Conservation (phyloP, 2,329 filamentous ascomycete genomes). For the Cryphonectria carpinicola region DNA sequence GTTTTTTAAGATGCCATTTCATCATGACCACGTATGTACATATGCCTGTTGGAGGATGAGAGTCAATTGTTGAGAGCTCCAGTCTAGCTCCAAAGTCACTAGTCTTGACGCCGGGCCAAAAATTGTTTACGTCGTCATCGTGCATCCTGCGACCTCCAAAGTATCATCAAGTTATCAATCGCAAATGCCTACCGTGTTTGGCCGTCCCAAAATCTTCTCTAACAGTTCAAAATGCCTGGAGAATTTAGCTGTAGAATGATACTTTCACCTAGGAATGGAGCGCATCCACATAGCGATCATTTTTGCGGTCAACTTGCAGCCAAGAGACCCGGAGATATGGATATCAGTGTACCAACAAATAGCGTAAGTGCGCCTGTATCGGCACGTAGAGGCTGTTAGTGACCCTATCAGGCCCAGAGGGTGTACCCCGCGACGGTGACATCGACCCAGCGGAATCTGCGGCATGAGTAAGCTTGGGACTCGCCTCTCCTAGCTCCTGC, state of each 20-base stretch:
- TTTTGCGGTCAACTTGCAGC: neutral
- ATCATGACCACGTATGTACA: neutral
- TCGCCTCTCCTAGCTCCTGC: slow-evolving; percentile 19
- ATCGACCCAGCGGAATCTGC: slow-evolving; percentile 13
- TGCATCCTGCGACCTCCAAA: neutral
- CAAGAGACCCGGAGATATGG: neutral
- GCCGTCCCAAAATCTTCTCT: neutral
- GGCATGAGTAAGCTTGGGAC: slow-evolving; percentile 26
- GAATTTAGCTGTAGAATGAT: neutral
- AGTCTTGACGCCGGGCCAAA: neutral
- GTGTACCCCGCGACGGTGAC: slow-evolving; percentile 22
- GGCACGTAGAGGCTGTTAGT: neutral
- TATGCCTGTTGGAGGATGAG: neutral
- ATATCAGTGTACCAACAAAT: neutral
- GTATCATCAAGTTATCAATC: neutral
- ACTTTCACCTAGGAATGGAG: neutral
- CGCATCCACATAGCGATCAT: neutral
- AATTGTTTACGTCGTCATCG: slow-evolving; percentile 2
- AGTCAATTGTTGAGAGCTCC: neutral
- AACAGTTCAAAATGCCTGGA: neutral
- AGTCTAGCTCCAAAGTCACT: slow-evolving; percentile 5
- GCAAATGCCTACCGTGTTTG: neutral
- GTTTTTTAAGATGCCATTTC: neutral
- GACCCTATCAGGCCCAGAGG: slow-evolving; percentile 6
- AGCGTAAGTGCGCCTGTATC: neutral